Percentiles rank a stretch among this genome's conserved stretches.
Evolutionary conservation across 2,329 filamentous ascomycete genomes (phyloP).

Genomic region (Ophiostoma ips): DNA sequence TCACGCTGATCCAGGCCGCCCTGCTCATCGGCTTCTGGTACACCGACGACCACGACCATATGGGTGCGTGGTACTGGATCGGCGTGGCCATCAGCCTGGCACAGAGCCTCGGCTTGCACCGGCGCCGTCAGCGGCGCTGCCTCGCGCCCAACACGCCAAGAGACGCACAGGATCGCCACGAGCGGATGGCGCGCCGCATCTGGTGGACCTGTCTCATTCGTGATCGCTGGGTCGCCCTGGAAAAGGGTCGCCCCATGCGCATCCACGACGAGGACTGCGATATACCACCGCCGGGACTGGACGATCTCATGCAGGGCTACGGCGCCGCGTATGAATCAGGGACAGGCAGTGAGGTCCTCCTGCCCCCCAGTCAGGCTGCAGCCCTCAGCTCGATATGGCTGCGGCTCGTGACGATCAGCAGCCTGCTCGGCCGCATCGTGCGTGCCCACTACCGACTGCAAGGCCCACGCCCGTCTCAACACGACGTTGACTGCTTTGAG

Average conservation of each 20-base stretch:
- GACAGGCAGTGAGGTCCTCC: neutral
- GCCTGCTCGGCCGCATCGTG: slow-evolving; percentile 1
- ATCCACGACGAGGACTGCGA: slow-evolving; percentile 9
- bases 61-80: slow-evolving; percentile 31
- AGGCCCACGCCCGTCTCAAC: neutral
- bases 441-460: slow-evolving; percentile 3
- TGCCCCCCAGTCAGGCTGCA: neutral
- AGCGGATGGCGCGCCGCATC: neutral
- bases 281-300: neutral
- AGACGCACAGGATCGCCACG: neutral
- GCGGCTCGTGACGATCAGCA: neutral
- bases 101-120: slow-evolving; percentile 29
- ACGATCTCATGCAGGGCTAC: slow-evolving; percentile 14
- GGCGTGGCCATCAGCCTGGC: slow-evolving; percentile 29
- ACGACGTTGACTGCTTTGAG: neutral
- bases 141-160: neutral
- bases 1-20: slow-evolving; percentile 27
- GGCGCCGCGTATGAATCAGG: neutral
- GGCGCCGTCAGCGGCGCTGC: slow-evolving; percentile 2
- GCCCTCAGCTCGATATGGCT: neutral
- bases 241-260: slow-evolving; percentile 7
- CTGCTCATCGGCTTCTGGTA: slow-evolving; percentile 30
- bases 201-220: slow-evolving; percentile 8
- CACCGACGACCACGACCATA: slow-evolving; percentile 26
- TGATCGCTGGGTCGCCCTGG: slow-evolving; percentile 5